phyloP scores from a whole-genome alignment of 306 rosid species.

The Quercus wislizeni region DNA sequence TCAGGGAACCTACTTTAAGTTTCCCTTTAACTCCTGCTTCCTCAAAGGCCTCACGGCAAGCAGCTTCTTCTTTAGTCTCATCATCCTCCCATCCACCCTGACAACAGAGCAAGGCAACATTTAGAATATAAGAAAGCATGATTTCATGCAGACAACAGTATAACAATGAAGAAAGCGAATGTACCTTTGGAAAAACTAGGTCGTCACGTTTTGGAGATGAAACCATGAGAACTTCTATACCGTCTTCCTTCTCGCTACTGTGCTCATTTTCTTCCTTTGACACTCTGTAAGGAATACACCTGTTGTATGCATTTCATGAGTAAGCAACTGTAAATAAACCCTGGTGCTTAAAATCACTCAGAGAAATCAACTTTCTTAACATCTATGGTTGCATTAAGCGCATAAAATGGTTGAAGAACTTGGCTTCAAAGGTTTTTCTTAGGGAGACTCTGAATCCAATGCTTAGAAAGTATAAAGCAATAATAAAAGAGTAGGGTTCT shows the following conservation, averaged over 20 bases:
- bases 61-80: conserved; percentile 77
- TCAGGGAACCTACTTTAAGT: conserved; percentile 54
- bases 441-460: background rate
- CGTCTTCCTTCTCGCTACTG: conserved; percentile 26
- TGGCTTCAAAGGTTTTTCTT: conserved; percentile 2
- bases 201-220: conserved; percentile 84
- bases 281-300: conserved; percentile 80
- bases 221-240: conserved; percentile 79
- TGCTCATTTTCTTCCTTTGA: conserved; percentile 35
- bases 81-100: conserved; percentile 98
- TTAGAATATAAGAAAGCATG: background rate
- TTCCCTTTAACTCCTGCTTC: conserved; percentile 90
- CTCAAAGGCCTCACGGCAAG: conserved; percentile 82
- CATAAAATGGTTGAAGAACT: background rate
- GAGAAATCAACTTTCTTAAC: conserved; percentile 4
- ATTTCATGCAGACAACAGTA: conserved; percentile 7
- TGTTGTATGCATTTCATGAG: conserved; percentile 29
- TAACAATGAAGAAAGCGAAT: conserved; percentile 3
- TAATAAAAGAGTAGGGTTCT: background rate
- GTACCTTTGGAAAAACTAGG: conserved; percentile 84
- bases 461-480: background rate
- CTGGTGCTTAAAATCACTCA: conserved; percentile 9
- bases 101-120: conserved; percentile 17
- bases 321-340: conserved; percentile 8
- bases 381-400: background rate